These are phyloP conservation scores for Trametes sanguinea DNA, from an alignment of 768 basidiomycete species.

Conservation along the genomic window DNA sequence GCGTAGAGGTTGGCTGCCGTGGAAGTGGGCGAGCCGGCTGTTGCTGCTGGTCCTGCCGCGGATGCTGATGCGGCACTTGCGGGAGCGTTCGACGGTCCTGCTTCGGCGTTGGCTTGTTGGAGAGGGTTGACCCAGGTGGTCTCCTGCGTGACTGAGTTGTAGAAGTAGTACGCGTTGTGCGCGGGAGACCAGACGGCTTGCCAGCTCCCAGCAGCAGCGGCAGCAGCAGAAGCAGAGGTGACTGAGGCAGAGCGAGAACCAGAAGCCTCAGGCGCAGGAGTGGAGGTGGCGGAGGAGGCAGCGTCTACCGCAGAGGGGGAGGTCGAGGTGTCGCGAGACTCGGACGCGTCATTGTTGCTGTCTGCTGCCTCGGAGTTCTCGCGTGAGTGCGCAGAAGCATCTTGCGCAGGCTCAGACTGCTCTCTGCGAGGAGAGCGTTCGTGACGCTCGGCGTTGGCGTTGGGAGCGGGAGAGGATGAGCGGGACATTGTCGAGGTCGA, in stretches of 20 bases:
- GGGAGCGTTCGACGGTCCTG: conserved; percentile 33
- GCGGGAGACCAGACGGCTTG: conserved; percentile 80
- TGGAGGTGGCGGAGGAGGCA: conserved; percentile 1
- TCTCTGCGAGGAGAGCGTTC: conserved; percentile 7
- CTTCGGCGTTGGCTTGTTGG: conserved; percentile 33
- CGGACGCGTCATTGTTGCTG: background rate
- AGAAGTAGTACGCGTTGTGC: conserved; percentile 85
- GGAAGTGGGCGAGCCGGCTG: conserved; percentile 20
- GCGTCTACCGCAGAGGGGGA: conserved; percentile 6
- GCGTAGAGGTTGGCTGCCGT: conserved; percentile 52
- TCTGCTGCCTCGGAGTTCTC: background rate
- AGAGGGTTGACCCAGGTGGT: conserved; percentile 87
- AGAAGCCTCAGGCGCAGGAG: conserved; percentile 2
- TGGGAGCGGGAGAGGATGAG: conserved; percentile 17
- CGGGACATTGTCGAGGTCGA: conserved; percentile 27
- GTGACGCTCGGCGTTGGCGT: conserved; percentile 3
- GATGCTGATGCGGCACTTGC: conserved; percentile 18
- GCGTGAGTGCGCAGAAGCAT: background rate
- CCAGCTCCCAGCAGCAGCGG: conserved; percentile 47
- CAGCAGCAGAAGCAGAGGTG: conserved; percentile 6
- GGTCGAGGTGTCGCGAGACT: conserved; percentile 8
- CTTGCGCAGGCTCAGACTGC: background rate
- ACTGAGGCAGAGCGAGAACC: conserved; percentile 12
- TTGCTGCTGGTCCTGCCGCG: conserved; percentile 18
- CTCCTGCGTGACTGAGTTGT: conserved; percentile 70